phyloP scores from a whole-genome alignment of 768 basidiomycete species.

The Aureoboletus auriporus region DNA sequence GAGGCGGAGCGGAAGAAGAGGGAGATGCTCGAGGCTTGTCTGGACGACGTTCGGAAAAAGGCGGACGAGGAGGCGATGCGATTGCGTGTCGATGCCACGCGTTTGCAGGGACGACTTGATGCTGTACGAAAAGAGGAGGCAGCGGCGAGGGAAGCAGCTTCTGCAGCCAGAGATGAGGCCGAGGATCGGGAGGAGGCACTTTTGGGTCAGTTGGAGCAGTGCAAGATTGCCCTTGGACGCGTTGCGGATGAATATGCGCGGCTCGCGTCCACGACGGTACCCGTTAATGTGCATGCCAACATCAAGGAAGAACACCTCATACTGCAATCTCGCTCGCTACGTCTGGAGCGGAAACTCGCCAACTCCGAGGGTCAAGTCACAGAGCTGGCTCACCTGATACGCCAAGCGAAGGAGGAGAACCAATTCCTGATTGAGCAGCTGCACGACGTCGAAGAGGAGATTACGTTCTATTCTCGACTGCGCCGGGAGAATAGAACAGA shows the following conservation, averaged over 20 bases:
- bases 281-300: conserved; percentile 30
- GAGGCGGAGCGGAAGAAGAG: conserved; percentile 47
- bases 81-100: conserved; percentile 30
- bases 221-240: conserved; percentile 40
- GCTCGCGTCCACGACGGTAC: conserved; percentile 44
- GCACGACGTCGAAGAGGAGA: conserved; percentile 16
- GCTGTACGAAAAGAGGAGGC: conserved; percentile 35
- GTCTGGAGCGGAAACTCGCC: conserved; percentile 64
- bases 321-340: conserved; percentile 41
- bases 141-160: conserved; percentile 31
- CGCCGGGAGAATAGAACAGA: conserved; percentile 4
- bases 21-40: conserved; percentile 42
- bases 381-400: conserved; percentile 61
- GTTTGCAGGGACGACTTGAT: conserved; percentile 36
- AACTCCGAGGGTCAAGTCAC: conserved; percentile 65
- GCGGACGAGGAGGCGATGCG: conserved; percentile 38
- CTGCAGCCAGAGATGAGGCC: conserved; percentile 28
- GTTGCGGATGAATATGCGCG: conserved; percentile 53
- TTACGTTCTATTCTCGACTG: conserved; percentile 8
- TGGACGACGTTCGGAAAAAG: conserved; percentile 41
- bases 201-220: conserved; percentile 47
- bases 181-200: conserved; percentile 43
- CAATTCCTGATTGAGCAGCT: conserved; percentile 32
- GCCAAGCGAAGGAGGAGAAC: conserved; percentile 53
- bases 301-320: conserved; percentile 40